These are phyloP conservation scores for Metrosideros polymorpha DNA, from an alignment of 441 rosid species.

Conservation along the genomic window DNA sequence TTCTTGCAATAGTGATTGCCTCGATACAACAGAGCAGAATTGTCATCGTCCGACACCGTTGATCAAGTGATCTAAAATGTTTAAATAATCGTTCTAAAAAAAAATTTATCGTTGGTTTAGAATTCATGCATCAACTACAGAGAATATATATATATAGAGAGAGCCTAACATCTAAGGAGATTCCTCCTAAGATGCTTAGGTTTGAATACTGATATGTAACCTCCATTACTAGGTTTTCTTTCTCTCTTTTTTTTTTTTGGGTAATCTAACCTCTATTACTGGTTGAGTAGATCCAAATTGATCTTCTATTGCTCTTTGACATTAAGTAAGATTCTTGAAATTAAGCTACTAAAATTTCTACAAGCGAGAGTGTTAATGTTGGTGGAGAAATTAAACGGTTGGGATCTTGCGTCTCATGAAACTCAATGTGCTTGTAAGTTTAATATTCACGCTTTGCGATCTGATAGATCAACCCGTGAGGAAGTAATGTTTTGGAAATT, in stretches of 20 bases:
- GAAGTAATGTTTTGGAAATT: neutral
- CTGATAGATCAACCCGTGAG: neutral
- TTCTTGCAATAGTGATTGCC: neutral
- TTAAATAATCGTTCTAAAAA: neutral
- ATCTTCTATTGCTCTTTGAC: neutral
- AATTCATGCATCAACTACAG: neutral
- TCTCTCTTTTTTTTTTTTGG: rapidly evolving
- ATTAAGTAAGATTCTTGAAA: neutral
- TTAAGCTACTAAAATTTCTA: neutral
- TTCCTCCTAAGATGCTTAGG: neutral
- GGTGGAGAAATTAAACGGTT: neutral
- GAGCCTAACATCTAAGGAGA: neutral
- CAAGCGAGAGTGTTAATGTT: neutral
- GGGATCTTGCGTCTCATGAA: neutral
- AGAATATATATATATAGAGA: neutral
- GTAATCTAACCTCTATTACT: neutral
- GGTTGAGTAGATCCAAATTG: neutral
- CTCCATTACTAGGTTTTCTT: neutral
- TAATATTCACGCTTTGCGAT: neutral
- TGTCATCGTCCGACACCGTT: neutral
- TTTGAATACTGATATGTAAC: neutral
- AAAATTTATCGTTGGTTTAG: neutral
- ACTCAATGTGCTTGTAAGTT: neutral
- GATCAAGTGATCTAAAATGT: neutral
- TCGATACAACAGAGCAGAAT: neutral